phyloP scores from a whole-genome alignment of 768 basidiomycete genomes.

The Collybia mongolica region DNA sequence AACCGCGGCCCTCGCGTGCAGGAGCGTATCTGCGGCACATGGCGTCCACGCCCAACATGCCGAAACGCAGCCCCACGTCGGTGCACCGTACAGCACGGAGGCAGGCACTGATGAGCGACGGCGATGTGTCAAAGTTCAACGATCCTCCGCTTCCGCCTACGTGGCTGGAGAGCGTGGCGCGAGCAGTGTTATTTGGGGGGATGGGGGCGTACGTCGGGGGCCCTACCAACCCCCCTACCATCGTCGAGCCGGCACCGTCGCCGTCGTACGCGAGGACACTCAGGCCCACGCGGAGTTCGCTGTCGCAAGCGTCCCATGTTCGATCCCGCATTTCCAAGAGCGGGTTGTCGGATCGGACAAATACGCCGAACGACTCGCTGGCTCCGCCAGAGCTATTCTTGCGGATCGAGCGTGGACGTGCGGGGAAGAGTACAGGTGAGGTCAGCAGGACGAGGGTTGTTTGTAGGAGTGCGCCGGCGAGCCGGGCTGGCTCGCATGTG shows the following conservation, averaged over 20 bases:
- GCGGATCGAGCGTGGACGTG: constrained; percentile 31
- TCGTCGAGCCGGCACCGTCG: background rate
- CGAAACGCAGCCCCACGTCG: constrained; percentile 31
- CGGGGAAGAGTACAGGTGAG: constrained; percentile 33
- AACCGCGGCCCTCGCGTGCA: constrained; percentile 51
- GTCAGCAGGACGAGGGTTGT: constrained; percentile 57
- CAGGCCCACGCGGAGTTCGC: constrained; percentile 36
- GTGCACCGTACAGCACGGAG: constrained; percentile 11
- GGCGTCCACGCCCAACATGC: constrained; percentile 51
- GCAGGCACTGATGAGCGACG: constrained; percentile 30
- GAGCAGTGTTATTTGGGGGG: constrained; percentile 58
- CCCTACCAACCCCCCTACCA: constrained; percentile 19
- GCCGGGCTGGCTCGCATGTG: constrained; percentile 51
- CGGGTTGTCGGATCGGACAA: constrained; percentile 36
- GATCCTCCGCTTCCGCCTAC: constrained; percentile 60
- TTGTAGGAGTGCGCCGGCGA: constrained; percentile 70
- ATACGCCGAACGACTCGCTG: constrained; percentile 16
- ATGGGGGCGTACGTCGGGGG: constrained; percentile 45
- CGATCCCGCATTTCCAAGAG: constrained; percentile 17
- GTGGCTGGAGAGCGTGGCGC: constrained; percentile 74
- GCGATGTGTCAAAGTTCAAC: constrained; percentile 17
- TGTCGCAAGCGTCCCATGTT: constrained; percentile 31
- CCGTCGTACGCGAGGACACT: constrained; percentile 18
- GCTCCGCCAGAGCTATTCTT: constrained; percentile 37
- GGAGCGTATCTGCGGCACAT: constrained; percentile 75